Evolutionary conservation across 1,284 basidiomycete species (phyloP).

Genomic region (Tranzscheliella williamsii): DNA sequence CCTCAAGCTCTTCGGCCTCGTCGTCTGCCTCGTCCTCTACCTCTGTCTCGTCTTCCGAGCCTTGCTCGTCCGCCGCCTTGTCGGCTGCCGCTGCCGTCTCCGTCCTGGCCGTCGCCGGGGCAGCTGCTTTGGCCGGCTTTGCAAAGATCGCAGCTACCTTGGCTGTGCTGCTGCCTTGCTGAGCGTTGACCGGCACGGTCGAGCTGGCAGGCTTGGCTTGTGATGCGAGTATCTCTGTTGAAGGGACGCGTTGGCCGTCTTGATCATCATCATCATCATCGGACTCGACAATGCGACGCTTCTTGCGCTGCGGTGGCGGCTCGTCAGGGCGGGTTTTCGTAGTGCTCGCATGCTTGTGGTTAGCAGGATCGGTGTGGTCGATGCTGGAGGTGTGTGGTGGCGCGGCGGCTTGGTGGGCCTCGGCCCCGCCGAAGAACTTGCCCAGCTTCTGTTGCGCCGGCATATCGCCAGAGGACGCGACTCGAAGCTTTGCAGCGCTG

Average conservation of each 20-base stretch:
- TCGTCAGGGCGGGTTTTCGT: background rate
- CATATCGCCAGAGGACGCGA: too few species aligned
- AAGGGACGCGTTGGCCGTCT: conserved; percentile 17
- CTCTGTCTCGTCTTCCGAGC: conserved; percentile 37
- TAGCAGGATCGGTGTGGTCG: background rate
- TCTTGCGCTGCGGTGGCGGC: conserved; percentile 11
- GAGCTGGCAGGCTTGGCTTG: background rate
- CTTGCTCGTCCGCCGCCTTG: conserved; percentile 6
- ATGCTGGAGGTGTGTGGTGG: background rate
- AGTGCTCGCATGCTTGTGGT: background rate
- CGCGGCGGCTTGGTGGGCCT: background rate
- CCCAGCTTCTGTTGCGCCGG: conserved; percentile 31
- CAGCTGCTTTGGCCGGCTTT: conserved; percentile 7
- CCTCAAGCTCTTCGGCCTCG: conserved; percentile 44
- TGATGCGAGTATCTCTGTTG: conserved; percentile 2
- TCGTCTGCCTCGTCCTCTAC: conserved; percentile 22
- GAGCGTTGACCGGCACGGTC: too few species aligned
- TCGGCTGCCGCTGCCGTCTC: conserved; percentile 36
- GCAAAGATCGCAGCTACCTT: conserved; percentile 21
- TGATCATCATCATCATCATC: conserved; percentile 46
- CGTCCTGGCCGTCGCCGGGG: conserved; percentile 5
- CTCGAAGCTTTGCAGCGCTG: too few species aligned
- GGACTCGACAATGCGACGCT: conserved; percentile 61
- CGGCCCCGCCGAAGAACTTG: conserved; percentile 28
- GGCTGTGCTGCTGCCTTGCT: background rate